Conservation (phyloP, 306 rosid genomes). For the Inga laurina region DNA sequence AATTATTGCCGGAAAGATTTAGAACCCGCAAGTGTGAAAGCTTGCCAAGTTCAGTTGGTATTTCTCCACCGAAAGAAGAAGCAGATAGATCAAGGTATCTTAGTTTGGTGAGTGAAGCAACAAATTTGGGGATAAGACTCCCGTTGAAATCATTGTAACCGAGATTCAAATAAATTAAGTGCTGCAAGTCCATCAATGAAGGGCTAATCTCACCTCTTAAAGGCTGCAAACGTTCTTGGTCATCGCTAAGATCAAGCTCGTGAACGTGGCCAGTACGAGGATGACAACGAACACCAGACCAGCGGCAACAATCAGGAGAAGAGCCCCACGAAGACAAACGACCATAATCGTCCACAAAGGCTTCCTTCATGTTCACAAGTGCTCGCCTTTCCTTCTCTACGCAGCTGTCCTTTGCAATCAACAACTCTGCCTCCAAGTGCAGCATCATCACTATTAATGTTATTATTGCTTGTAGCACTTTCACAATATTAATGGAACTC, state of each 20-base stretch:
- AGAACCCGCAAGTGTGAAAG: background rate
- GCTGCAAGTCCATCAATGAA: background rate
- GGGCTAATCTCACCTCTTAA: background rate
- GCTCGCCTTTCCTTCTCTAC: background rate
- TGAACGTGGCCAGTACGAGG: background rate
- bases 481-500: too few species aligned
- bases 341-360: background rate
- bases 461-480: too few species aligned
- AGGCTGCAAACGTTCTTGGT: fast-evolving
- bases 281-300: background rate
- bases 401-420: too few species aligned
- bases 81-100: fast-evolving
- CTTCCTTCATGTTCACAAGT: background rate
- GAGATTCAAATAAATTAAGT: background rate
- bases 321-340: background rate
- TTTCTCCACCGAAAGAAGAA: background rate
- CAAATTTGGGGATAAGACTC: background rate
- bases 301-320: background rate
- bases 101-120: background rate
- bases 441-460: too few species aligned
- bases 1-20: background rate
- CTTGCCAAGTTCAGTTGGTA: background rate
- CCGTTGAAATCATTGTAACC: background rate
- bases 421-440: too few species aligned
- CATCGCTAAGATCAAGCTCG: background rate